Evolutionary conservation across 768 basidiomycete genomes (phyloP).

Genomic region (Astraeus odoratus): DNA sequence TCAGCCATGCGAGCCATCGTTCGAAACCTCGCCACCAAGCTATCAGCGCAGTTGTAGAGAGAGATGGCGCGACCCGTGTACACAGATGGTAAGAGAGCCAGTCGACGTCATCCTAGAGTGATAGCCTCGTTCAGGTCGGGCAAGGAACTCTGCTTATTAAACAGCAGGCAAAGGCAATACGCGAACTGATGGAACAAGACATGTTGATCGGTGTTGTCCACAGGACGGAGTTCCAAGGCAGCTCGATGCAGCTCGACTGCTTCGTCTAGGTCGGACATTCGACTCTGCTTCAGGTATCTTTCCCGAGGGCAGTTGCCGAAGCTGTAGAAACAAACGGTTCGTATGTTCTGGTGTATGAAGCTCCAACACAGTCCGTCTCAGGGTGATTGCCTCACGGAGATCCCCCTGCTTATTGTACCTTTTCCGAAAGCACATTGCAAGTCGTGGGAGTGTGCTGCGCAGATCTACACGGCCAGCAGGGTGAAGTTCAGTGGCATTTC

Average conservation of each 20-base stretch:
- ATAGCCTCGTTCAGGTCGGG: background rate
- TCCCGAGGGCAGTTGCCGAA: slow-evolving; percentile 8
- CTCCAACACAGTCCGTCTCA: slow-evolving; percentile 4
- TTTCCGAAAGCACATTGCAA: too few species aligned
- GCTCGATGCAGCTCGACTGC: slow-evolving; percentile 4
- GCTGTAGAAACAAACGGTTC: slow-evolving; percentile 2
- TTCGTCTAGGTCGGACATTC: slow-evolving; percentile 10
- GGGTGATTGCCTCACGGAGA: slow-evolving; percentile 2
- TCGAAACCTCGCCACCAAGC: slow-evolving; percentile 9
- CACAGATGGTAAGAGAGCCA: slow-evolving; percentile 3
- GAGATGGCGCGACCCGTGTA: slow-evolving; percentile 1
- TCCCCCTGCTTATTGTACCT: too few species aligned
- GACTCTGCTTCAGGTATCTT: slow-evolving; percentile 8
- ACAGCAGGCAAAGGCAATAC: background rate
- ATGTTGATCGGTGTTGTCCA: slow-evolving; percentile 4
- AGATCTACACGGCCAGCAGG: too few species aligned
- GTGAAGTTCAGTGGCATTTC: background rate
- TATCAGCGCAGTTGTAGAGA: slow-evolving; percentile 9
- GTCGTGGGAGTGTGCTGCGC: too few species aligned
- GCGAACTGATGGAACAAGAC: slow-evolving; percentile 9
- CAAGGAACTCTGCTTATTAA: background rate
- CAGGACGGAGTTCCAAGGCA: slow-evolving; percentile 8
- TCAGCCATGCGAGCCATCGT: slow-evolving; percentile 3
- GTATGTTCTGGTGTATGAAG: slow-evolving; percentile 7
- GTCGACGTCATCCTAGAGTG: background rate